Percentiles rank a stretch among this genome's conserved stretches.
These are phyloP conservation scores for Kwoniella heveanensis DNA, from an alignment of 768 basidiomycete genomes.

Conservation along the genomic window DNA sequence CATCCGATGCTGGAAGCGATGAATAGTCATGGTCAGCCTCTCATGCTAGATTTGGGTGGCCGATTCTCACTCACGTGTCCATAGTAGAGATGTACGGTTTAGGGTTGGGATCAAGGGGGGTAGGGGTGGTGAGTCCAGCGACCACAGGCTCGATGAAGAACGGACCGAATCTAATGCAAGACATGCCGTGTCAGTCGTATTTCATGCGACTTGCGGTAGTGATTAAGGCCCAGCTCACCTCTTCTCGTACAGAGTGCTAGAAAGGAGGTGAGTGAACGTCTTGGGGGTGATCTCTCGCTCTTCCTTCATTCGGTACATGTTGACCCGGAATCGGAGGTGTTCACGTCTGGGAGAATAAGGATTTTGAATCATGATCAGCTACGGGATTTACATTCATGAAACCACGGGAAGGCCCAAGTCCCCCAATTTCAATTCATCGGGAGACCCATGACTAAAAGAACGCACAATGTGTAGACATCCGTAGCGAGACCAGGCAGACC, in stretches of 20 bases:
- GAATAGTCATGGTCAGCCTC: too few relatives aligned
- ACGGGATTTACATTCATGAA: too few relatives aligned
- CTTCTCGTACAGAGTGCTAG: conserved; percentile 90
- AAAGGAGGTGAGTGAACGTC: conserved; percentile 92
- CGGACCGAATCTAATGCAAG: conserved; percentile 69
- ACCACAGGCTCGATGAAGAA: conserved; percentile 97
- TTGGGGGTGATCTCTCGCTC: conserved; percentile 94
- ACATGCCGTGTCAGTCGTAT: background rate
- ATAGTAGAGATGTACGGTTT: conserved; percentile 94
- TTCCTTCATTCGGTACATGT: conserved; percentile 99
- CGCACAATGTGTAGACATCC: conserved; percentile 86
- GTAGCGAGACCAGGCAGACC: conserved; percentile 91
- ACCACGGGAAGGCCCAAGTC: too few relatives aligned
- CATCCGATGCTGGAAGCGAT: conserved; percentile 56
- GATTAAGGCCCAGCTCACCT: conserved; percentile 58
- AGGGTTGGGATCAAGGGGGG: conserved; percentile 61
- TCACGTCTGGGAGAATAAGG: conserved; percentile 66
- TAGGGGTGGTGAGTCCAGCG: conserved; percentile 68
- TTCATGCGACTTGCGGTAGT: background rate
- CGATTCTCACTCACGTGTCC: conserved; percentile 64
- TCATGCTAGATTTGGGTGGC: too few relatives aligned
- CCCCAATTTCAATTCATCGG: too few relatives aligned
- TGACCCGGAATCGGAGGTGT: conserved; percentile 86
- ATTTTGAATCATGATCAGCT: too few relatives aligned
- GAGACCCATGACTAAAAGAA: background rate